A percentile compares a stretch with the other conserved stretches of the same genome.
phyloP scores from a whole-genome alignment of 2,329 filamentous ascomycete species.

The Penicillium aurantiogriseum region DNA sequence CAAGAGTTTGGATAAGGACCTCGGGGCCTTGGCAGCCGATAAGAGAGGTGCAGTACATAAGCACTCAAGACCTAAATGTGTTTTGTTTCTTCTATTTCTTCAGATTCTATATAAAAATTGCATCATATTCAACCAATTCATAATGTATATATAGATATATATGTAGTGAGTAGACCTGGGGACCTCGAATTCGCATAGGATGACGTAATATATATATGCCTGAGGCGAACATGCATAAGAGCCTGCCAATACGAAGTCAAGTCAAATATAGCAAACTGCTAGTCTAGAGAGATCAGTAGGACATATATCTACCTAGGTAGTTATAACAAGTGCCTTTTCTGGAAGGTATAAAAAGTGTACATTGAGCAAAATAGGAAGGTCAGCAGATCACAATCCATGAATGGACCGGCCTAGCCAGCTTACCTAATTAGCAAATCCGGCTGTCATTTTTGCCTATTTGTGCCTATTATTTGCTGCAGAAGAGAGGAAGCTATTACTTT shows the following conservation, averaged over 20 bases:
- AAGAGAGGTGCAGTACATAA: not conserved
- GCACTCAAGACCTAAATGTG: not conserved
- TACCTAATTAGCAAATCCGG: slow-evolving; percentile 1
- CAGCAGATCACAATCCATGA: not conserved
- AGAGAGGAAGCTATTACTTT: not conserved
- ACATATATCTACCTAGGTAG: not conserved
- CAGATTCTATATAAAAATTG: not conserved
- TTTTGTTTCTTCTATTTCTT: not conserved
- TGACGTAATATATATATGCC: not conserved
- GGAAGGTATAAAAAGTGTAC: not conserved
- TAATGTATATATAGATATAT: not conserved
- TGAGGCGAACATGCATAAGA: not conserved
- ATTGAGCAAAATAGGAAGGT: not conserved
- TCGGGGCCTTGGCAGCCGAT: not conserved
- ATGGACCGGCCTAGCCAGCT: slow-evolving; percentile 6
- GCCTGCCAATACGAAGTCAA: not conserved
- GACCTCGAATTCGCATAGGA: no score
- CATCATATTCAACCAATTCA: not conserved
- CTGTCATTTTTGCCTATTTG: slow-evolving; percentile 5
- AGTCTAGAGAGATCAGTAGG: not conserved
- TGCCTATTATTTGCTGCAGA: slow-evolving; percentile 5
- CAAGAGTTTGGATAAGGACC: slow-evolving; percentile 1
- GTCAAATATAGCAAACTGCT: not conserved
- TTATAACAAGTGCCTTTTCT: not conserved
- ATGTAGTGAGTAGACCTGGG: not conserved